Percentiles rank a stretch among this genome's conserved stretches.
These are phyloP conservation scores for Claviceps purpurea DNA, from an alignment of 2,329 filamentous ascomycete genomes.

Conservation along the genomic window DNA sequence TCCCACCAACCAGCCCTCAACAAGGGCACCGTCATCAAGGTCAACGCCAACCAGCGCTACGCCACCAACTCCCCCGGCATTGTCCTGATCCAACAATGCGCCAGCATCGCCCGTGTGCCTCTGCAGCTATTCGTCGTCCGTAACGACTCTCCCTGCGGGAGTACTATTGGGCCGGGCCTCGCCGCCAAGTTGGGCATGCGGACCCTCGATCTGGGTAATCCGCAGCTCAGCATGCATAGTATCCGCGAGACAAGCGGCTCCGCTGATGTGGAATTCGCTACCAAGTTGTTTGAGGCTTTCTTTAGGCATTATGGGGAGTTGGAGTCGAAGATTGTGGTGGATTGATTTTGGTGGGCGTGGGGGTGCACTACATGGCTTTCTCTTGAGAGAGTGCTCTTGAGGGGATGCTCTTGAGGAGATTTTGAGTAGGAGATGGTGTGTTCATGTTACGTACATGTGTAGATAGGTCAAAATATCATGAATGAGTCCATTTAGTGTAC, in stretches of 20 bases:
- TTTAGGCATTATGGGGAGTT: slow-evolving; percentile 73
- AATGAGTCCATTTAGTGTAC: no score
- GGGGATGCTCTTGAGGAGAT: no score
- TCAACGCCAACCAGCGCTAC: slow-evolving; percentile 96
- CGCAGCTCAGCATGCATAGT: slow-evolving; percentile 92
- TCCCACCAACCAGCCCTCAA: slow-evolving; percentile 93
- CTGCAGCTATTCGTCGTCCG: slow-evolving; percentile 92
- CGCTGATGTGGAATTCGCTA: slow-evolving; percentile 74
- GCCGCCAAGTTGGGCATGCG: slow-evolving; percentile 74
- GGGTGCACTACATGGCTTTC: not conserved
- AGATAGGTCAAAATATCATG: no score
- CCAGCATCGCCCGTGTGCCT: slow-evolving; percentile 60
- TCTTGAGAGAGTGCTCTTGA: no score
- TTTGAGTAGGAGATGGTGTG: no score
- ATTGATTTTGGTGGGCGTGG: slow-evolving; percentile 31
- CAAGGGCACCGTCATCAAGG: slow-evolving; percentile 89
- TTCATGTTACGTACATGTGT: no score
- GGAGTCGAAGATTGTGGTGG: slow-evolving; percentile 71
- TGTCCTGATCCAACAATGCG: slow-evolving; percentile 79
- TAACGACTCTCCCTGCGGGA: slow-evolving; percentile 89
- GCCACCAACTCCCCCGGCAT: slow-evolving; percentile 94
- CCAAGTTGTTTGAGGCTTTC: slow-evolving; percentile 78
- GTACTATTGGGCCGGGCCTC: slow-evolving; percentile 96
- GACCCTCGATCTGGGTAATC: slow-evolving; percentile 85
- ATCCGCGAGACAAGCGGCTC: slow-evolving; percentile 87